Conservation (phyloP, 495 filamentous ascomycete species). For the Oidiodendron maius region DNA sequence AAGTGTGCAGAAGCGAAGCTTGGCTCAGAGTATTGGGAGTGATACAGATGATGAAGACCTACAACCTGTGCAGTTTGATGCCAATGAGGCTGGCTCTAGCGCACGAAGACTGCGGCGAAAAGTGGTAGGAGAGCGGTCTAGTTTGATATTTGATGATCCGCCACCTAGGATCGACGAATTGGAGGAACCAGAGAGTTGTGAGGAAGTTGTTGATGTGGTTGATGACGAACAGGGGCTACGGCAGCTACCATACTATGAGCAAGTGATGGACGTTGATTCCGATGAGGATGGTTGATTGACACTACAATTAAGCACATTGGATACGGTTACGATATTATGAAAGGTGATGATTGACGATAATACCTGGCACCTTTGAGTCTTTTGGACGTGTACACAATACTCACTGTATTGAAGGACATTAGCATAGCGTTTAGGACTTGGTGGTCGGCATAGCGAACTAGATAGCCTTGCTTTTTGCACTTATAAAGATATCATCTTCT, state of each 20-base stretch:
- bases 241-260: conserved; percentile 43
- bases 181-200: conserved; percentile 44
- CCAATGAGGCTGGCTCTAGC: conserved; percentile 34
- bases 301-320: conserved; percentile 15
- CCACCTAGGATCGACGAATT: conserved; percentile 46
- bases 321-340: conserved; percentile 7
- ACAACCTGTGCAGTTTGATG: conserved; percentile 27
- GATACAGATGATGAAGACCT: conserved; percentile 47
- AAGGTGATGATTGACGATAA: conserved; percentile 1
- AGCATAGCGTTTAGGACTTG: background rate
- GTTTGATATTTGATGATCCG: conserved; percentile 42
- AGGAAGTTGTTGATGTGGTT: conserved; percentile 32
- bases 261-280: conserved; percentile 31
- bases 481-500: background rate
- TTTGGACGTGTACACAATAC: background rate
- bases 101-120: conserved; percentile 42
- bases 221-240: conserved; percentile 11
- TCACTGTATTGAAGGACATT: background rate
- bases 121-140: conserved; percentile 35
- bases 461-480: background rate
- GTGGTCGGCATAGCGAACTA: conserved; percentile 1
- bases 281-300: conserved; percentile 15
- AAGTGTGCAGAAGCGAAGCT: conserved; percentile 46
- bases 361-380: background rate
- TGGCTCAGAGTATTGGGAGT: conserved; percentile 45